Base-by-base conservation (phyloP, 306 rosid genomes). In the Leucaena leucocephala region DNA sequence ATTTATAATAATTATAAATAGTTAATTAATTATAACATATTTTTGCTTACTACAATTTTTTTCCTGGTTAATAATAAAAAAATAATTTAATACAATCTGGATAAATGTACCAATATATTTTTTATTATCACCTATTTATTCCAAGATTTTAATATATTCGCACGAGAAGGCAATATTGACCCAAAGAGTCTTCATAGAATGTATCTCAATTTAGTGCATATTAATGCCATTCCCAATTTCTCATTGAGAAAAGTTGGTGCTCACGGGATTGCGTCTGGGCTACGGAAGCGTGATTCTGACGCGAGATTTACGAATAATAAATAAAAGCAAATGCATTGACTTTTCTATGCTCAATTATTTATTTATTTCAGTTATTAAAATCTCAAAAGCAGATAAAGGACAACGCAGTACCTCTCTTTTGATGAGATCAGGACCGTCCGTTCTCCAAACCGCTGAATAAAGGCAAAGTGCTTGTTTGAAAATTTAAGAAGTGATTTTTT, bases 341-440 rank as follows among this genome's bases (percentile, higher is more conserved):
- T 80, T 71, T 16, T 43, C 2, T 3, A 12, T 22, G 1, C 9
- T n/a, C 7, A 14, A 22, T 57, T 35, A 22, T 59, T 21, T 54
- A 54, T 21, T 58, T 12, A 22, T 58, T 11, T 22, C 27, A 55
- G 22, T 58, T 19, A 55, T 57, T 21, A 10, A 10, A 59, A 59
- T 10, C 7, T 27, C 6, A 19, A 33, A 42, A 50, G 36, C 61
- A 58, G 5, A 40, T 27, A 82, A 65, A 81, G 54, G 43, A 33
- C 67, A 76, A 58, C 3, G 27, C 38, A 19, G 42, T 76, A 67
- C 46, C 38, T 50, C n/a, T 8, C 12, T 27, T 1, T 19, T 14
- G 81, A 69, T 76, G 22, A 63, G 71, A 88, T 88, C 88, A 66
- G 78, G 81, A 71, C 90, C 92, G 90, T 88, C 73, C 81, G 72